Percentiles rank a stretch among this genome's conserved stretches.
Conservation (phyloP, 805 yeast species). For the Saturnispora diversa region DNA sequence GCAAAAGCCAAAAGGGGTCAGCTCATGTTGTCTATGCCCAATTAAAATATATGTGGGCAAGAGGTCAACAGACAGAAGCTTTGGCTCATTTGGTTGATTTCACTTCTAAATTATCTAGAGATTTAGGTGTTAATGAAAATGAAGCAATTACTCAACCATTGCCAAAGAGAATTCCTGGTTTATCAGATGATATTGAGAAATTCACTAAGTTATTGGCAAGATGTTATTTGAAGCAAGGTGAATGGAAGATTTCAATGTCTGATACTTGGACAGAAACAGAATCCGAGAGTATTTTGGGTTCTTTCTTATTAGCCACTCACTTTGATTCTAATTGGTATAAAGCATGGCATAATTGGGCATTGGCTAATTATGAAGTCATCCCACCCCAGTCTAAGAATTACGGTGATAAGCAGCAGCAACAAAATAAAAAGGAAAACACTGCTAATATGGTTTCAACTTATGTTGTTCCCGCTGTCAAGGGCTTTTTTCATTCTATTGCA, state of each 20-base stretch:
- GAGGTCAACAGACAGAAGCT: constrained; percentile 83
- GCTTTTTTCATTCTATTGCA: constrained; percentile 91
- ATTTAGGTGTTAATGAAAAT: constrained; percentile 77
- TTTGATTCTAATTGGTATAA: constrained; percentile 92
- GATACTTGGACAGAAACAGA: constrained; percentile 71
- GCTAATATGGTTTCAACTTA: constrained; percentile 68
- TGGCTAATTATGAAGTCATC: constrained; percentile 93
- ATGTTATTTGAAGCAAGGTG: constrained; percentile 95
- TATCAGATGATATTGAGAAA: constrained; percentile 68
- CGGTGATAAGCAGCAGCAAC: constrained; percentile 10
- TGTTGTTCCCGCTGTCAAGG: constrained; percentile 92
- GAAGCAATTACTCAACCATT: constrained; percentile 81
- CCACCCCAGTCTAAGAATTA: constrained; percentile 38
- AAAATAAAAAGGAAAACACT: constrained; percentile 26
- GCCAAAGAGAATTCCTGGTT: constrained; percentile 65
- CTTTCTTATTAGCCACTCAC: constrained; percentile 88
- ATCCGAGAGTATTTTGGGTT: constrained; percentile 75
- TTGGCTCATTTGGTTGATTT: constrained; percentile 78
- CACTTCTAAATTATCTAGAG: constrained; percentile 83
- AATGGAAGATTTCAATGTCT: constrained; percentile 87
- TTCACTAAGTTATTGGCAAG: constrained; percentile 83
- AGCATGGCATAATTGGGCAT: constrained; percentile 99
- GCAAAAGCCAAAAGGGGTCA: constrained; percentile 62
- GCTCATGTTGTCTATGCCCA: constrained; percentile 98
- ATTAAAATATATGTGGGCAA: constrained; percentile 93